phyloP scores from a whole-genome alignment of 2,329 filamentous ascomycete species.

The Aspergillus ruber region DNA sequence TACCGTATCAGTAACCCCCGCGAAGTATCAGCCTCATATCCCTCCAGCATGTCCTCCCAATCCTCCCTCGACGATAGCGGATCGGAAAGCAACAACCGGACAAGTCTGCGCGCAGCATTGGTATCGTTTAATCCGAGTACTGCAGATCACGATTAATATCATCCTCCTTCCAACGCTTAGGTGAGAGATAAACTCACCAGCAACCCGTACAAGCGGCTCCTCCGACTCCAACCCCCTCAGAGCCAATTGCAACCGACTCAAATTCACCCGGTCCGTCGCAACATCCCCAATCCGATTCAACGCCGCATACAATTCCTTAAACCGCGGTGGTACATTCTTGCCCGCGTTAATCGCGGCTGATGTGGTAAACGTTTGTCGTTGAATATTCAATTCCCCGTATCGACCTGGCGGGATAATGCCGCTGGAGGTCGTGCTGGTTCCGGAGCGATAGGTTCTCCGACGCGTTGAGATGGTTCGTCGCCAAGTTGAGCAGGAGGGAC shows the following conservation, averaged over 20 bases:
- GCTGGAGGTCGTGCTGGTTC: conserved; percentile 1
- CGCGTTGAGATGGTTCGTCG: conserved; percentile 25
- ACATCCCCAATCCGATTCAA: conserved; percentile 46
- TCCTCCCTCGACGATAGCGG: conserved; percentile 55
- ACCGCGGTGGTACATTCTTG: conserved; percentile 46
- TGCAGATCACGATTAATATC: conserved; percentile 11
- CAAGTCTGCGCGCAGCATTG: conserved; percentile 50
- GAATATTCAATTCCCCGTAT: not conserved
- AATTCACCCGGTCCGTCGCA: conserved; percentile 51
- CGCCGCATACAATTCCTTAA: conserved; percentile 49
- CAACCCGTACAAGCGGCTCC: conserved; percentile 50
- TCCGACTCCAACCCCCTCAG: conserved; percentile 51
- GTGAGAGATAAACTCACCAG: conserved; percentile 33
- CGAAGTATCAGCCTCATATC: conserved; percentile 40
- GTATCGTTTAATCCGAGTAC: conserved; percentile 48
- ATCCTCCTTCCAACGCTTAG: not conserved
- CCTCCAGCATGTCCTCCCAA: conserved; percentile 61
- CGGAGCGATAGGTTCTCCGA: conserved; percentile 8
- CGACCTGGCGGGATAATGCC: conserved; percentile 6
- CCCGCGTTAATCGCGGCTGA: conserved; percentile 49
- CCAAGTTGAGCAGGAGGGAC: conserved; percentile 37
- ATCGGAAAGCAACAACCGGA: conserved; percentile 65
- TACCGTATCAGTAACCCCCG: conserved; percentile 59
- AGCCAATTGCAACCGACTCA: conserved; percentile 55
- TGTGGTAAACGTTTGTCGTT: conserved; percentile 39